A percentile compares a stretch with the other conserved stretches of the same genome.
These are phyloP conservation scores for Uncinocarpus reesii DNA, from an alignment of 2,329 filamentous ascomycete species.

Conservation along the genomic window DNA sequence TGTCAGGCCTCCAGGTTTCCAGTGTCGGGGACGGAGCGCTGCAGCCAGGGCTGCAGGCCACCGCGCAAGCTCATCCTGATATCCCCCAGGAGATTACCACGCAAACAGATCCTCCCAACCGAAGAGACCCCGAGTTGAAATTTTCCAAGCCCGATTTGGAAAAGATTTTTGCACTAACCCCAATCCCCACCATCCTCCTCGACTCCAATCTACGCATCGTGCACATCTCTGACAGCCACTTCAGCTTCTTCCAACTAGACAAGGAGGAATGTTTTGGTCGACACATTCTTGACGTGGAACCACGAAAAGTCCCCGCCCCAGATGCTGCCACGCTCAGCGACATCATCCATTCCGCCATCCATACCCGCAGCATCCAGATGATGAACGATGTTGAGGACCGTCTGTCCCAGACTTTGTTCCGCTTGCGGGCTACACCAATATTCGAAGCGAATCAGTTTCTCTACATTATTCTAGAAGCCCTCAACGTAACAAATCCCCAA, in stretches of 20 bases:
- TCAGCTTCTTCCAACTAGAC: slow-evolving; percentile 25
- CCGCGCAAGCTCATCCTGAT: background rate
- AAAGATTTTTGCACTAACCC: slow-evolving; percentile 24
- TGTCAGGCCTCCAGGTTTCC: background rate
- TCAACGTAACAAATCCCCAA: slow-evolving; percentile 29
- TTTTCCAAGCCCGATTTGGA: slow-evolving; percentile 13
- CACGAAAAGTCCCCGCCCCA: slow-evolving; percentile 27
- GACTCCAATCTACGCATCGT: slow-evolving; percentile 30
- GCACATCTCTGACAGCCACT: slow-evolving; percentile 38
- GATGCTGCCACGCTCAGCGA: slow-evolving; percentile 30
- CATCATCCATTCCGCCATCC: slow-evolving; percentile 31
- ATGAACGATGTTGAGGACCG: slow-evolving; percentile 24
- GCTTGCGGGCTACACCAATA: slow-evolving; percentile 33
- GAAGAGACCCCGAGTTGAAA: background rate
- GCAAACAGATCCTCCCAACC: background rate
- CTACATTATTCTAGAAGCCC: slow-evolving; percentile 37
- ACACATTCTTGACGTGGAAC: slow-evolving; percentile 34
- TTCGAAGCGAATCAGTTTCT: slow-evolving; percentile 31
- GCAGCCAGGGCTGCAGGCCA: background rate
- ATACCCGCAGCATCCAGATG: slow-evolving; percentile 28
- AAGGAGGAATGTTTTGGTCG: slow-evolving; percentile 30
- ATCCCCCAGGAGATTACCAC: background rate
- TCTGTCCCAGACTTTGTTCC: background rate
- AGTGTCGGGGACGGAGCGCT: background rate
- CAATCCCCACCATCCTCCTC: slow-evolving; percentile 32